phyloP scores from a whole-genome alignment of 768 basidiomycete species.

The Tulasnella sp. region DNA sequence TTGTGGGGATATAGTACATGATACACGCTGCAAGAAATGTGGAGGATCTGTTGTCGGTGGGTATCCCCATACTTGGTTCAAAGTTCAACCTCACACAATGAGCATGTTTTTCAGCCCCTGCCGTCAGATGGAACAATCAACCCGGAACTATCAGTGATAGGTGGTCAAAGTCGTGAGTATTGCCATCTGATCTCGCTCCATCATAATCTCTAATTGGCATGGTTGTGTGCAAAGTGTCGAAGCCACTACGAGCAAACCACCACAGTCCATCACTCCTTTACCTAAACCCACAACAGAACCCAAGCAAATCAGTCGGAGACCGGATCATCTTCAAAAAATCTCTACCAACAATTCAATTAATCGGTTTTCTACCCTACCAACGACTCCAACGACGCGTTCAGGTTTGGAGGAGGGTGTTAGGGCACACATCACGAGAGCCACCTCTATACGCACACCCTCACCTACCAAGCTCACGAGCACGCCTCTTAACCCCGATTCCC shows the following conservation, averaged over 20 bases:
- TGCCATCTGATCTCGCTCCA: conserved; percentile 29
- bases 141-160: conserved; percentile 39
- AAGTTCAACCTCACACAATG: conserved; percentile 25
- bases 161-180: conserved; percentile 65
- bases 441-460: conserved; percentile 33
- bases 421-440: neutral
- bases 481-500: conserved; percentile 29
- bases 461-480: conserved; percentile 34
- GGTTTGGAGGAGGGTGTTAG: neutral
- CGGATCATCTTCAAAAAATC: neutral
- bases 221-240: too few species aligned
- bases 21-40: conserved; percentile 57
- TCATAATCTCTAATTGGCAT: conserved; percentile 41
- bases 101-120: conserved; percentile 38
- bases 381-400: neutral
- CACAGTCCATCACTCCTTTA: neutral
- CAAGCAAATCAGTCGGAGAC: conserved; percentile 2
- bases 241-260: conserved; percentile 24
- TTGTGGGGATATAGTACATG: conserved; percentile 67
- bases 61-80: neutral
- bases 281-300: neutral
- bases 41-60: conserved; percentile 67
- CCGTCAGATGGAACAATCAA: conserved; percentile 48
- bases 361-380: neutral
- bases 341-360: neutral